Conservation (phyloP, 2,329 filamentous ascomycete genomes). For the Phyllosticta citriasiana region DNA sequence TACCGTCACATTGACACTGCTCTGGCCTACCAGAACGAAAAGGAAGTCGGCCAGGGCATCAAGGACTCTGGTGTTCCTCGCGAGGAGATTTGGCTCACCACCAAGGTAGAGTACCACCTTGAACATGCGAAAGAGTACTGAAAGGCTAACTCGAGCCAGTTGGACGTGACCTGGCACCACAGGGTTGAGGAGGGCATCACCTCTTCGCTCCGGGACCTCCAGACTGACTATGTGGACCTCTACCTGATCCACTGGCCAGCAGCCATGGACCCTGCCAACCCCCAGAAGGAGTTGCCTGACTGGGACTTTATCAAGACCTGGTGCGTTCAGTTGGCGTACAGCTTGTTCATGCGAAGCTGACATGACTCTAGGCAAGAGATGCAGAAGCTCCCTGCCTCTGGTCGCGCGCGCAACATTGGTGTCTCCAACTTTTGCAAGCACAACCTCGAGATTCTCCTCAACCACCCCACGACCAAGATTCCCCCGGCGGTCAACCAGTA, state of each 20-base stretch:
- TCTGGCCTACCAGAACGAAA: conserved; percentile 68
- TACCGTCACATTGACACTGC: conserved; percentile 73
- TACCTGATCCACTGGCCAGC: conserved; percentile 61
- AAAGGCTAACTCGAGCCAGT: conserved; percentile 32
- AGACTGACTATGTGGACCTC: conserved; percentile 57
- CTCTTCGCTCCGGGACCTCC: conserved; percentile 52
- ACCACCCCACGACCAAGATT: conserved; percentile 53
- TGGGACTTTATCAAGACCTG: conserved; percentile 80
- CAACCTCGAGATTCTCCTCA: conserved; percentile 65
- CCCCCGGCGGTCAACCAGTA: conserved; percentile 67
- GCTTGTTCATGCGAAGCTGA: neutral
- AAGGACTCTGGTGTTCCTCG: conserved; percentile 55
- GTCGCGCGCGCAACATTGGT: conserved; percentile 71
- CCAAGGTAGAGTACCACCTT: conserved; percentile 32
- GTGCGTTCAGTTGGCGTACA: conserved; percentile 17
- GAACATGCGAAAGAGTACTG: too few relatives aligned
- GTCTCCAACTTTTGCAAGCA: conserved; percentile 78
- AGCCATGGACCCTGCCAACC: conserved; percentile 50
- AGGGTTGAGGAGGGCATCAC: conserved; percentile 53
- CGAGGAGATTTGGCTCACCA: conserved; percentile 63
- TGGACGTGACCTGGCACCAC: conserved; percentile 71
- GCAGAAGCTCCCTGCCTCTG: conserved; percentile 57
- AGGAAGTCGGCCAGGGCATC: conserved; percentile 63
- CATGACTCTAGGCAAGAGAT: conserved; percentile 38
- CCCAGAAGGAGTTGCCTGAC: conserved; percentile 60